Evolutionary conservation across 2,329 filamentous ascomycete genomes (phyloP), one percentile per base, ranked within the genome.

Genomic region (Monosporascus sp.): DNA sequence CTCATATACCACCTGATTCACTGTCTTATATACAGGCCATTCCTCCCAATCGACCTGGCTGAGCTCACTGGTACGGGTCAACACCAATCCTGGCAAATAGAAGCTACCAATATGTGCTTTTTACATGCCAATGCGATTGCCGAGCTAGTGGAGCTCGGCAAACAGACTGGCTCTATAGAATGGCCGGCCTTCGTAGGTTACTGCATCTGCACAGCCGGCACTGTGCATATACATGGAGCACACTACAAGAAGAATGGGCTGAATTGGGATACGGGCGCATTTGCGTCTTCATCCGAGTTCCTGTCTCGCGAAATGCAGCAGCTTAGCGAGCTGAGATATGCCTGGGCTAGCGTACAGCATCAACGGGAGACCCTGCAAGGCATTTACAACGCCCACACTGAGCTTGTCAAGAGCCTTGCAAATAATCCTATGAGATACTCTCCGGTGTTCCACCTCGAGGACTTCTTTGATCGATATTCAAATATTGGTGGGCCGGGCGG

Each of bases 11-110:
- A 96, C 65, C 78, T 94, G 15, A 86, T 94, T 45, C 89, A 95
- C 70, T 95, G 90, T 64, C 77, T 96, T 49, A 86, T 95, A 44
- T 96, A 95, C 65, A 83, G 91, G 17, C 90, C 90, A 0, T 96
- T 96, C 69, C 76, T 96, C 6, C 91, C 91, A 0, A 88, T 96
- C 57, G 88, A 95, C 67, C 76, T 95, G 3, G 82, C 87, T 24
- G 91, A 95, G 67, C 80, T 96, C 7, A 83, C 88, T 14, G 88
- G 88, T 15, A 87, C 82, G 0, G 88, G 88, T 1, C 90, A 95
- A 63, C 89, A 95, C 60, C 90, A 95, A 66, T 92, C 89, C 28
- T 96, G 91, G 91, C 91, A 95, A 66, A 93, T 95, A 48, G 89
- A 95, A 67, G 89, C 91, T 0, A 95, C 90, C 0, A 93, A 94